A percentile compares a stretch with the other conserved stretches of the same genome.
Conservation (phyloP, 1,139 yeast species). For the Yamadazyma dushanensis region DNA sequence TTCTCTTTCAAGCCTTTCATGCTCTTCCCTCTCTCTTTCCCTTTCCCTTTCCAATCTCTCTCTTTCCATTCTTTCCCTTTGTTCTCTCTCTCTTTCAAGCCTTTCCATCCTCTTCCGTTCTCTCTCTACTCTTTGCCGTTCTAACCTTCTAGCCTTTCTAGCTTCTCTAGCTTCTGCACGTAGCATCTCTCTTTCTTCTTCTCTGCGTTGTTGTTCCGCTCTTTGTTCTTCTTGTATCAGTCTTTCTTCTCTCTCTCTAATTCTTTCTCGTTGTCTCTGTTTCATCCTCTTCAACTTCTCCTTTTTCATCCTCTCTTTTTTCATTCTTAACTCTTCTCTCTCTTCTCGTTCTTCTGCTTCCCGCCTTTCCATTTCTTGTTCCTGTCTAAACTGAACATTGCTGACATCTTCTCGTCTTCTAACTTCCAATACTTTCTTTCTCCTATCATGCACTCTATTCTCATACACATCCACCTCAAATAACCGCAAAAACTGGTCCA, state of each 20-base stretch:
- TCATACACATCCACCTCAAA: slow-evolving; percentile 6
- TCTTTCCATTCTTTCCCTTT: slow-evolving; percentile 3
- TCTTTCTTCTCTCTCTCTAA: slow-evolving; percentile 4
- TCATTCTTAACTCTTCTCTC: slow-evolving; percentile 1
- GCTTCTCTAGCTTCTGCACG: too few species aligned
- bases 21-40: background rate
- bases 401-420: background rate
- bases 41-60: slow-evolving; percentile 7
- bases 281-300: slow-evolving; percentile 2
- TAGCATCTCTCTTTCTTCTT: slow-evolving; percentile 6
- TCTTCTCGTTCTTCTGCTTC: background rate
- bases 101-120: slow-evolving; percentile 5
- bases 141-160: slow-evolving; percentile 4
- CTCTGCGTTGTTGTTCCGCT: slow-evolving; percentile 3
- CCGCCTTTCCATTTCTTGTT: background rate
- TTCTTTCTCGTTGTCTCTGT: slow-evolving; percentile 3
- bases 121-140: slow-evolving; percentile 7
- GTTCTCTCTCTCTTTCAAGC: slow-evolving; percentile 5
- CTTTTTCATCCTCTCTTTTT: slow-evolving; percentile 2
- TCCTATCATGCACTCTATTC: slow-evolving; percentile 7
- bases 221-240: slow-evolving; percentile 1
- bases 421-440: slow-evolving; percentile 4
- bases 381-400: background rate
- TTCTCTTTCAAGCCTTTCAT: slow-evolving; percentile 2
- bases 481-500: slow-evolving; percentile 6